Evolutionary conservation across 139 green algal genomes (phyloP).

Genomic region (Eudorina sp.): DNA sequence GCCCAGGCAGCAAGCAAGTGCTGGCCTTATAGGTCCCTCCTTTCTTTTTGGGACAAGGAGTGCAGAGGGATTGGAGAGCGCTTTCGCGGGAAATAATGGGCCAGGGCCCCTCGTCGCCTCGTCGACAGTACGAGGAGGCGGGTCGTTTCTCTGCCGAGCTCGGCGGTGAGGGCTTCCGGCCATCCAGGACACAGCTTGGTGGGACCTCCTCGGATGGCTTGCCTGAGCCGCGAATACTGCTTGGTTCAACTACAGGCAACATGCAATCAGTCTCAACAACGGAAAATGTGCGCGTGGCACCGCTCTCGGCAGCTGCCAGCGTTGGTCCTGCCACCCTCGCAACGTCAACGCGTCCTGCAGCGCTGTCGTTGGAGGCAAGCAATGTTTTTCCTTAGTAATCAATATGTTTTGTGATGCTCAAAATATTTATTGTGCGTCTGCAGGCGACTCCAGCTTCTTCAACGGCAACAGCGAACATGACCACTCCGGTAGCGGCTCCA

Average conservation of each 20-base stretch:
- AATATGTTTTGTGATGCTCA: background rate
- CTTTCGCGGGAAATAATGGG: constrained; percentile 31
- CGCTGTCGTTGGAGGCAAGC: constrained; percentile 23
- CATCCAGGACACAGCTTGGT: too few species aligned
- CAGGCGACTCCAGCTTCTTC: constrained; percentile 1
- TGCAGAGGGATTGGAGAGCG: too few species aligned
- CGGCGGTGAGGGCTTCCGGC: background rate
- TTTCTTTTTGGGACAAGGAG: too few species aligned
- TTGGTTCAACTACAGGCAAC: constrained; percentile 10
- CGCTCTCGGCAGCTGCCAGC: background rate
- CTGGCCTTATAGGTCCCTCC: too few species aligned
- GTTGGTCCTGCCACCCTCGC: constrained; percentile 1
- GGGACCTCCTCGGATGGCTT: background rate
- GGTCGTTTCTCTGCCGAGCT: constrained; percentile 24
- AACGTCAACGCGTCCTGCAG: constrained; percentile 30
- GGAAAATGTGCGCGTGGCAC: background rate
- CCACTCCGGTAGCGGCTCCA: background rate
- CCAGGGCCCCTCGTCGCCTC: constrained; percentile 40
- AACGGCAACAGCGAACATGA: background rate
- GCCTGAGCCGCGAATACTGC: background rate
- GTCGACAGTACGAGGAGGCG: constrained; percentile 46
- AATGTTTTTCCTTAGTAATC: background rate
- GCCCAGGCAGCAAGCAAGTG: too few species aligned
- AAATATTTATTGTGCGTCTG: background rate
- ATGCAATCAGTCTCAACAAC: background rate